These are phyloP conservation scores for Penicillium griseofulvum DNA, from an alignment of 2,329 filamentous ascomycete species.

Conservation along the genomic window DNA sequence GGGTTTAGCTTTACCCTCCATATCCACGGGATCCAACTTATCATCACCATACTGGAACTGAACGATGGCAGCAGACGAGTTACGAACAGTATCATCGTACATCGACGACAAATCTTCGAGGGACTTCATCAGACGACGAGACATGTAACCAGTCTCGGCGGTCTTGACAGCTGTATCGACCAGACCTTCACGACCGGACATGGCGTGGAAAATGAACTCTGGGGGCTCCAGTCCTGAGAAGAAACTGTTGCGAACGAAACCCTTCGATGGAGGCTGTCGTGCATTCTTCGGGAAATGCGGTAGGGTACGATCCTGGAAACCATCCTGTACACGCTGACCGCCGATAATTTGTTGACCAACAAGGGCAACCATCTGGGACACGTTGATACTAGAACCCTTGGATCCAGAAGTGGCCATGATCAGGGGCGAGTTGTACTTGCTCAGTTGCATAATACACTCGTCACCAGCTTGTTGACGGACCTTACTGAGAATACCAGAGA, in stretches of 20 bases:
- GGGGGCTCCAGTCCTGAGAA: constrained; percentile 86
- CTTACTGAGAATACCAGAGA: constrained; percentile 87
- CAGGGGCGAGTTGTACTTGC: constrained; percentile 85
- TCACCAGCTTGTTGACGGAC: constrained; percentile 89
- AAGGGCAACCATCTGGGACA: constrained; percentile 96
- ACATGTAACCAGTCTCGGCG: constrained; percentile 99
- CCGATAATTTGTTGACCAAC: constrained; percentile 98
- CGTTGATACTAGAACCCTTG: constrained; percentile 96
- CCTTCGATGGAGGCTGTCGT: constrained; percentile 88
- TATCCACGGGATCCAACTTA: constrained; percentile 91
- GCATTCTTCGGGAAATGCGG: constrained; percentile 95
- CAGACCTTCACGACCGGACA: constrained; percentile 95
- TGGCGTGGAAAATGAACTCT: constrained; percentile 97
- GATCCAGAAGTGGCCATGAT: constrained; percentile 98
- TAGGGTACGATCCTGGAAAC: constrained; percentile 91
- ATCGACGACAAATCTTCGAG: constrained; percentile 89
- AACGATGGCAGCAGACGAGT: constrained; percentile 81
- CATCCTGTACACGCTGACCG: constrained; percentile 86
- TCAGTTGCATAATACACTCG: constrained; percentile 85
- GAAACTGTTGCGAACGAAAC: constrained; percentile 96
- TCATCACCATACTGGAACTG: constrained; percentile 98
- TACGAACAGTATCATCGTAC: constrained; percentile 93
- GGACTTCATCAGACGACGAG: constrained; percentile 94
- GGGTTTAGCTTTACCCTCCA: constrained; percentile 91
- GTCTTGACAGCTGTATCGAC: constrained; percentile 99